Conservation (phyloP, 345 rosid genomes). For the Jatropha curcas region DNA sequence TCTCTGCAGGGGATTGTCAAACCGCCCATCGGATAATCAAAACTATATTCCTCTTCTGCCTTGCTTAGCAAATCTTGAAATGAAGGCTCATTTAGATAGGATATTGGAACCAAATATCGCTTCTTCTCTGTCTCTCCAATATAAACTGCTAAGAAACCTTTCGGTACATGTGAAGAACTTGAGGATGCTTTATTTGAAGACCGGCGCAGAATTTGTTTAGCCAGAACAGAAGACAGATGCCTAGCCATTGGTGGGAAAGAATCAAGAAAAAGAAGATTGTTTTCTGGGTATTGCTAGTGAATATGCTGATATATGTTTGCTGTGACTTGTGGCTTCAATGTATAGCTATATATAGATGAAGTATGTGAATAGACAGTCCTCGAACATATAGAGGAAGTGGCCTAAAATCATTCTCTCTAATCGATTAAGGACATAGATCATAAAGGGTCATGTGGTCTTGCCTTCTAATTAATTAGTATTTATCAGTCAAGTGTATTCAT, state of each 20-base stretch:
- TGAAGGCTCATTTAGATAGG: conserved; percentile 4
- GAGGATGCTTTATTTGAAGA: background rate
- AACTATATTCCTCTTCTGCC: conserved; percentile 21
- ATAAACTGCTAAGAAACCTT: conserved; percentile 15
- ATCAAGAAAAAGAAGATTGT: too few species aligned
- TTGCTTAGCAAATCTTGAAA: conserved; percentile 10
- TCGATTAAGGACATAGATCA: background rate
- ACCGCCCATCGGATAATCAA: conserved; percentile 18
- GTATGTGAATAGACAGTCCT: background rate
- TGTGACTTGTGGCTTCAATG: too few species aligned
- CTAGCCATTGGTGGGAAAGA: background rate
- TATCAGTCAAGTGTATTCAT: too few species aligned
- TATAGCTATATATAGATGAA: background rate
- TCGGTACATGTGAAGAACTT: background rate
- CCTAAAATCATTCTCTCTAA: too few species aligned
- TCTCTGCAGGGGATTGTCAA: conserved; percentile 20
- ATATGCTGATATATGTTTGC: too few species aligned
- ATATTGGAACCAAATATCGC: conserved; percentile 19
- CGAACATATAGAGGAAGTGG: too few species aligned
- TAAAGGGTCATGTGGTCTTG: conserved; percentile 3
- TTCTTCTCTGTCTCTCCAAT: conserved; percentile 16
- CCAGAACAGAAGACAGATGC: background rate
- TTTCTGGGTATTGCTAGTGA: too few species aligned
- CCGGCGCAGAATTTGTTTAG: background rate
- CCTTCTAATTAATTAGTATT: background rate